Base-by-base conservation (phyloP, 495 filamentous ascomycete species). In the Astrothelium macrocarpum region DNA sequence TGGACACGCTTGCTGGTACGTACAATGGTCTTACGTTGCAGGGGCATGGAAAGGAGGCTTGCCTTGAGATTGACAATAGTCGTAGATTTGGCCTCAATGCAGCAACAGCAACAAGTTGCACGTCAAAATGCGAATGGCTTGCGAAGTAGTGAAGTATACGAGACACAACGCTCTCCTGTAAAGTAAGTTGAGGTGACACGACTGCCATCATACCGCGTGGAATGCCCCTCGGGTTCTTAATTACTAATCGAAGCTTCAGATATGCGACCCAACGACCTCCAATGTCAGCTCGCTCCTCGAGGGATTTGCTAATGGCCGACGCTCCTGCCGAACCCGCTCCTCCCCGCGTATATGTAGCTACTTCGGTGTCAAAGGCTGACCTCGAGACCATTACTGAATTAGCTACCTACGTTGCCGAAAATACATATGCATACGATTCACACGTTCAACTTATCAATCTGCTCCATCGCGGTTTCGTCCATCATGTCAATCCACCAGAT, bases 401-500 rank as follows among this genome's bases (percentile, higher is more conserved):
- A 20, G 78, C 82, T 59, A 74, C 74, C 28, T 75, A 81, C 62
- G 81, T 88, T 12, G 74, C 79, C 29, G 76, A 84, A 53, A 85
- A 86, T 59, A 82, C 85, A 2, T 85, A 85, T 66, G 81, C 84
- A 39, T 87, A 87, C 68, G 79, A 86, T 20, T 80, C 84, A 36
- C 85, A 89, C 69, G 76, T 85, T 29, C 74, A 82, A 59, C 83
- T 89, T 61, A 83, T 90, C 69, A 77, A 78, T 11, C 72, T 88
- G 7, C 75, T 90, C 14, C 87, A 88, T 72, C 78, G 80, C 16
- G 85, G 85, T 28, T 83, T 89, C 53, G 73, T 83, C 1, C 79
- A 80, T 56, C 83, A 86, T 66, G 73, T 82, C 4, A 76, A 78
- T 32, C 76, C 78, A 1, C 74, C 78, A 9, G 78, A 80, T 45